A percentile compares a stretch with the other conserved stretches of the same genome.
Evolutionary conservation across 495 filamentous ascomycete species (phyloP).

Genomic region (Neurospora sublineolata): DNA sequence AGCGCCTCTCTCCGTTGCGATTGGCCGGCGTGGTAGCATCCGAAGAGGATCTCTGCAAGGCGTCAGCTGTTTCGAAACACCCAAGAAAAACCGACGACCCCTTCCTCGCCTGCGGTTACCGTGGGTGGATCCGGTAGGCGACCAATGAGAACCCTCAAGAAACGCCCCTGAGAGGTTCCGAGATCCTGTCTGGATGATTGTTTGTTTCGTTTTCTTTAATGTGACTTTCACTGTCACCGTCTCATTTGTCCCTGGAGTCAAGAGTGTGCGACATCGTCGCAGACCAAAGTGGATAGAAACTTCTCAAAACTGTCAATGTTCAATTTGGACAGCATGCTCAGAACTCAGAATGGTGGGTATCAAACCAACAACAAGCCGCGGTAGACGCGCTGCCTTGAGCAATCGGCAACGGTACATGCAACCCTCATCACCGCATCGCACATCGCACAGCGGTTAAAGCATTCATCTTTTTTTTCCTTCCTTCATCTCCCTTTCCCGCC

Average conservation of each 20-base stretch:
- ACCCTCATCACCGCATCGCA: background rate
- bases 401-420: background rate
- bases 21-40: background rate
- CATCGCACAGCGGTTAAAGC: background rate
- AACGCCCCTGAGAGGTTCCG: background rate
- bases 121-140: background rate
- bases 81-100: background rate
- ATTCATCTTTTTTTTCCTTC: background rate
- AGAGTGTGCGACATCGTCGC: background rate
- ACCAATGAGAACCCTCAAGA: conserved; percentile 13
- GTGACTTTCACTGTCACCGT: background rate
- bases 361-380: background rate
- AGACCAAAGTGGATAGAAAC: background rate
- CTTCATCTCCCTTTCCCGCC: background rate
- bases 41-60: background rate
- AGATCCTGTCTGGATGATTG: conserved; percentile 8
- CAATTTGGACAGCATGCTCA: background rate
- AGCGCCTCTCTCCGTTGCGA: background rate
- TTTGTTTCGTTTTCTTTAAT: conserved; percentile 1
- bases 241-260: background rate
- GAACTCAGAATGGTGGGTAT: background rate
- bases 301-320: background rate
- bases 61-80: conserved; percentile 21
- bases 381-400: background rate
- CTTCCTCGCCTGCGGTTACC: conserved; percentile 4